Conservation (phyloP, 2,329 filamentous ascomycete genomes). For the Uncinocarpus reesii region DNA sequence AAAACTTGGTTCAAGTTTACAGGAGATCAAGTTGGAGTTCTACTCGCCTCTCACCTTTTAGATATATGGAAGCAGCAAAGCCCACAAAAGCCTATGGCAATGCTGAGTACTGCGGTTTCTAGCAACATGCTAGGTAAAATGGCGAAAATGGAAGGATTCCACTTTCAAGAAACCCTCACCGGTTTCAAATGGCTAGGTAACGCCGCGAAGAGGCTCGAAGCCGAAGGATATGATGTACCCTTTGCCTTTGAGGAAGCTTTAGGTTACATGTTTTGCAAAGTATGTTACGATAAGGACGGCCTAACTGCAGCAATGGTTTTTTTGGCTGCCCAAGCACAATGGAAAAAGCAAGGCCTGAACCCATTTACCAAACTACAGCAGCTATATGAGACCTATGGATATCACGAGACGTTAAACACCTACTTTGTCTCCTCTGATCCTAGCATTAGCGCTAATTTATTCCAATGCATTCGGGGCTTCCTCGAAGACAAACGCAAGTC, state of each 20-base stretch:
- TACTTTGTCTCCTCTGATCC: conserved; percentile 52
- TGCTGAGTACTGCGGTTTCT: conserved; percentile 55
- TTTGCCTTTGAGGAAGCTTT: conserved; percentile 58
- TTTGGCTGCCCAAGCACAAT: conserved; percentile 45
- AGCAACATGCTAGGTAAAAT: conserved; percentile 52
- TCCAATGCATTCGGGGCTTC: conserved; percentile 43
- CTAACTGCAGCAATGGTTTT: conserved; percentile 52
- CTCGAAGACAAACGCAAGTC: conserved; percentile 35
- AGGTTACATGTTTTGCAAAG: conserved; percentile 55
- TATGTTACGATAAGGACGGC: conserved; percentile 56
- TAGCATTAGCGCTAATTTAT: conserved; percentile 44
- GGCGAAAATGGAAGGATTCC: conserved; percentile 45
- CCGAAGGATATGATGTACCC: conserved; percentile 41
- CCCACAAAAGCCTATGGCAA: conserved; percentile 35
- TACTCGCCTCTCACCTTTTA: conserved; percentile 49
- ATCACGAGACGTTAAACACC: conserved; percentile 54
- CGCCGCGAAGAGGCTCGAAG: conserved; percentile 44
- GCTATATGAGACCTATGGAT: conserved; percentile 49
- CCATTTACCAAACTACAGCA: conserved; percentile 48
- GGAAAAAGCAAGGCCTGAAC: conserved; percentile 44
- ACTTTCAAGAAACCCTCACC: conserved; percentile 52
- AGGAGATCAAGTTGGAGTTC: conserved; percentile 54
- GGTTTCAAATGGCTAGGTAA: conserved; percentile 62
- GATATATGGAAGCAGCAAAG: conserved; percentile 32
- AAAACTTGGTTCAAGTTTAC: conserved; percentile 52